Evolutionary conservation across 768 basidiomycete species (phyloP).

Genomic region (Tricholoma sp.): DNA sequence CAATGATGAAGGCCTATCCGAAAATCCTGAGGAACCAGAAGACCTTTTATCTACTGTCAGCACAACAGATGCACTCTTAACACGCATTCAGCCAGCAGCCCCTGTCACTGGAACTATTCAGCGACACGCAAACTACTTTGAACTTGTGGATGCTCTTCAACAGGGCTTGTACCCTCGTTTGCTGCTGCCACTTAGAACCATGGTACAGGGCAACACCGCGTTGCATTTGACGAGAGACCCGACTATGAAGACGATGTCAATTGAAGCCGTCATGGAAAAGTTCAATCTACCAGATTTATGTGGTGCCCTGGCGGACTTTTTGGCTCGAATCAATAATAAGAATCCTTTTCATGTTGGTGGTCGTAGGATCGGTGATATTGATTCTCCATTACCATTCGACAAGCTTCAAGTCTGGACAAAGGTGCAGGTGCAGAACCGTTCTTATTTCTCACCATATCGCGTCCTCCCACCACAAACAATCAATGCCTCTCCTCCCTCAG

Average conservation of each 20-base stretch:
- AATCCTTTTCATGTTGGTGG: not conserved
- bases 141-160: not conserved
- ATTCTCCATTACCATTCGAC: not conserved
- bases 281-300: not conserved
- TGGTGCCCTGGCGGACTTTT: not conserved
- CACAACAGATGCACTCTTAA: not conserved
- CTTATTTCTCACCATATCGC: not conserved
- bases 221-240: not conserved
- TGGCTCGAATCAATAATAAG: not conserved
- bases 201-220: not conserved
- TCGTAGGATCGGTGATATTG: not conserved
- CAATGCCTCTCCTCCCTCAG: not conserved
- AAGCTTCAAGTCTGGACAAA: constrained; percentile 2
- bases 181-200: not conserved
- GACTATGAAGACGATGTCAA: not conserved
- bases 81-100: not conserved
- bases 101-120: constrained; percentile 1
- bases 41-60: not conserved
- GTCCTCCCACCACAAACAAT: not conserved
- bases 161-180: not conserved
- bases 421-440: not conserved
- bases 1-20: not conserved
- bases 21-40: not conserved
- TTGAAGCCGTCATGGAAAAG: not conserved
- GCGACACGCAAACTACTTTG: not conserved